These are phyloP conservation scores for Daphne laureola DNA, from an alignment of 441 rosid species.

Conservation along the genomic window DNA sequence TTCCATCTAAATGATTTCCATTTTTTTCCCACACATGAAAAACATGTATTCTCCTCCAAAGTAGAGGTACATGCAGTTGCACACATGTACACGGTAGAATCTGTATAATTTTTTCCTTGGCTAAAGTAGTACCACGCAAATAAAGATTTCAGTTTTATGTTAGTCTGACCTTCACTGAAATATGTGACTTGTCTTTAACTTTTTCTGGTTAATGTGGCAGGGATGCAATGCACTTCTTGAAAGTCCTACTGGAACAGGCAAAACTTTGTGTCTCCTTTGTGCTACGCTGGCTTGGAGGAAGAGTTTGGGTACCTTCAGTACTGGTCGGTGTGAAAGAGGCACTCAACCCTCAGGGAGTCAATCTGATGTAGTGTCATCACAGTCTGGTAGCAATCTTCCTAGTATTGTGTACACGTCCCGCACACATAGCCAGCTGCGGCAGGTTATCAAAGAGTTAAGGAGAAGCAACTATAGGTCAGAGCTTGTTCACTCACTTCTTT, in stretches of 20 bases:
- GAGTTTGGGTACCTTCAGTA: conserved; percentile 70
- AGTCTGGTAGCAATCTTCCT: conserved; percentile 38
- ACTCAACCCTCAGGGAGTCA: conserved; percentile 26
- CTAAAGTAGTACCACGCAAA: no score
- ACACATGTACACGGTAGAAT: no score
- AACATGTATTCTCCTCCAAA: no score
- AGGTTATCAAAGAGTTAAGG: conserved; percentile 81
- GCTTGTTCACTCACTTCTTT: neutral
- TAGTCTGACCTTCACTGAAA: no score
- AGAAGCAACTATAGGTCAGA: conserved; percentile 82
- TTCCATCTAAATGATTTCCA: no score
- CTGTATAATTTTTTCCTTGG: no score
- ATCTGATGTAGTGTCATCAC: conserved; percentile 23
- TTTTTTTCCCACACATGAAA: neutral
- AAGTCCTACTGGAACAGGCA: conserved; percentile 98
- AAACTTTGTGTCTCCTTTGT: conserved; percentile 91
- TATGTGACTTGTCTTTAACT: neutral
- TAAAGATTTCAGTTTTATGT: no score
- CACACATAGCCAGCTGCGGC: conserved; percentile 95
- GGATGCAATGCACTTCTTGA: conserved; percentile 87
- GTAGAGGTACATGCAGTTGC: no score
- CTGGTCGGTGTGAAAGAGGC: conserved; percentile 35
- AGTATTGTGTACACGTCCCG: conserved; percentile 83
- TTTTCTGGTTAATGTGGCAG: conserved; percentile 29
- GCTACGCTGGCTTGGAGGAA: conserved; percentile 97